Conservation (phyloP, 176 grass and related monocot genomes). For the Stipa capillata region DNA sequence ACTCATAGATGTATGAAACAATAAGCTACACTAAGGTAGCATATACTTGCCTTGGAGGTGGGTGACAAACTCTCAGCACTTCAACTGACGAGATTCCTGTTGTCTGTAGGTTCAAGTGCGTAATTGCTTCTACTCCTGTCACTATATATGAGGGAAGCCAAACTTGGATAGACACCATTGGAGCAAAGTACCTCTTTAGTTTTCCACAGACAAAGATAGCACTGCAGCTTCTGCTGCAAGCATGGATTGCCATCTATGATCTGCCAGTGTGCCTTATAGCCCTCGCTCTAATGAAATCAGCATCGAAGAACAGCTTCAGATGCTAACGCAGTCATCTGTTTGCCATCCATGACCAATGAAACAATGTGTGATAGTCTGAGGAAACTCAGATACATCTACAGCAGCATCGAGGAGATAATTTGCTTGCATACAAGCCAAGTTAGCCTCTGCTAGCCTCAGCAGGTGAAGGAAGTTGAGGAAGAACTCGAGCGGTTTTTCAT, state of each 20-base stretch:
- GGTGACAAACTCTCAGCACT: neutral
- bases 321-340: neutral
- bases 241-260: too few species aligned
- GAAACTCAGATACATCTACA: neutral
- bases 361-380: neutral
- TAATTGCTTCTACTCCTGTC: neutral
- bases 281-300: too few species aligned
- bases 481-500: too few species aligned
- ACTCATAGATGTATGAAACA: neutral
- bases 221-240: too few species aligned
- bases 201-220: neutral
- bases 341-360: neutral
- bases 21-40: neutral
- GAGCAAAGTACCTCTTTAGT: neutral
- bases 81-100: neutral
- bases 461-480: too few species aligned
- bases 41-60: neutral
- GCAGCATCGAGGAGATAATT: too few species aligned
- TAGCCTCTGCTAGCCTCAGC: too few species aligned
- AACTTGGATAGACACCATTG: too few species aligned
- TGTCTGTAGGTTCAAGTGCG: neutral
- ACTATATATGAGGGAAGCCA: neutral
- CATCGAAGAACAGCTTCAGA: too few species aligned
- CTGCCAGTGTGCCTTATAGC: too few species aligned
- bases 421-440: too few species aligned